Base-by-base conservation (phyloP, 2,329 filamentous ascomycete species). In the Keithomyces neogunnii region DNA sequence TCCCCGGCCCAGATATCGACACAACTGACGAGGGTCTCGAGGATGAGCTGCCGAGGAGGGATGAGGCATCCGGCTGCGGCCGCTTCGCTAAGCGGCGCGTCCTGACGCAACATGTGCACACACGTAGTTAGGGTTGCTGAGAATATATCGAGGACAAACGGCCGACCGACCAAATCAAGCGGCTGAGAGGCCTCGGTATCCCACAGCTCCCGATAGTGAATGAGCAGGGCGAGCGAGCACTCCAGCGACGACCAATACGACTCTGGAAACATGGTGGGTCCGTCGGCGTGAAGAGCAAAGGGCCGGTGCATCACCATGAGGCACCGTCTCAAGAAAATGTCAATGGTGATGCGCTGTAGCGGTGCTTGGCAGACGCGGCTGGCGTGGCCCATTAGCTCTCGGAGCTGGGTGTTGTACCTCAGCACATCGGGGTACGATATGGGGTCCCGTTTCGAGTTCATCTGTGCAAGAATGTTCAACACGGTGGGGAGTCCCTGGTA, bases 241-340 rank as follows among this genome's bases (percentile, higher is more conserved):
- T 68, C 65, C 19, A 69, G 57, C 6, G 66, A 69, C 19, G 62
- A 63, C 64, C 66, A 68, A 57, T 67, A 67, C 32, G 65, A 65
- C 51, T 68, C 65, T 4, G 66, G 62, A 47, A 63, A 68, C 56
- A 65, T 48, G 47, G 55, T 53, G 1, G 65, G 66, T 0, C 64
- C 64, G 3, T 67, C 62, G 1, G 59, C 54, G 50, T 66, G 65
- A 46, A 68, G 58, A 28, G 65, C 66, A 55, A 66, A 69, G 1
- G 65, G 64, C 6, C 66, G 60, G 48, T 69, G 64, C 28, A 69
- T 55, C 7, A 67, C 63, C 65, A 68, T 68, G 38, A 69, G 57
- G 50, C 62, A 67, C 4, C 66, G 58, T 4, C 66, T 60, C 36
- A 67, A 54, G 39, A 66, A 68, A 40, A 68, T 66, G 52, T 68